These are phyloP conservation scores for Nannochloropsis gaditana DNA, from an alignment of 108 stramenopile genomes.

Conservation along the genomic window DNA sequence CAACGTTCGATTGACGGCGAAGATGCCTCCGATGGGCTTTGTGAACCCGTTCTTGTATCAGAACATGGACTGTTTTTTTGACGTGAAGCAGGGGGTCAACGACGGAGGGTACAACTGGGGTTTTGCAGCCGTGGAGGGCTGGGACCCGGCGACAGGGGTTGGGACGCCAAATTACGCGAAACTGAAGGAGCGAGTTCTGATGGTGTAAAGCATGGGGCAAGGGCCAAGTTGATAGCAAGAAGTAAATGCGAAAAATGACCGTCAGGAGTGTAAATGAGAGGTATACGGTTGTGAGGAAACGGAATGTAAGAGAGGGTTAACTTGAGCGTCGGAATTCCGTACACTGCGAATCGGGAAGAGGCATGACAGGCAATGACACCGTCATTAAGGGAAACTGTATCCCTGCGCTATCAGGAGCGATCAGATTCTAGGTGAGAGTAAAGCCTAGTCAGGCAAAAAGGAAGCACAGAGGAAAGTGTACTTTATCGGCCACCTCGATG, in stretches of 20 bases:
- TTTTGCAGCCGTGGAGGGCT: conserved; percentile 46
- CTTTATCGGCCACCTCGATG: no score
- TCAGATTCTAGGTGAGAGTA: no score
- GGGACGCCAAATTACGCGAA: conserved; percentile 45
- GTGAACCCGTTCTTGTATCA: conserved; percentile 52
- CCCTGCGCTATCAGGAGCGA: no score
- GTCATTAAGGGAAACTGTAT: no score
- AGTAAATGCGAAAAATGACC: neutral
- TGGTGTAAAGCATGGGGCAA: neutral
- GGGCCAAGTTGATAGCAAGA: neutral
- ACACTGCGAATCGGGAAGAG: no score
- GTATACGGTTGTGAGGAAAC: neutral
- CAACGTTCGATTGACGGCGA: conserved; percentile 34
- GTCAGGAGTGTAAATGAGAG: neutral
- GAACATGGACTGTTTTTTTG: conserved; percentile 46
- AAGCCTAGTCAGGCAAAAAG: no score
- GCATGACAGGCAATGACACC: no score
- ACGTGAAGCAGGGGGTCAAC: conserved; percentile 41
- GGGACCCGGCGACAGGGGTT: conserved; percentile 55
- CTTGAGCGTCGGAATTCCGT: no score
- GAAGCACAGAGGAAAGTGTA: no score
- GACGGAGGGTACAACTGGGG: conserved; percentile 30
- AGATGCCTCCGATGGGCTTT: conserved; percentile 45
- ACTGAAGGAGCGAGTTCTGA: neutral
- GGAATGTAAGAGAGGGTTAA: neutral